Evolutionary conservation across 2,329 filamentous ascomycete species (phyloP), one percentile per base, ranked within the genome.

Genomic region (Nigrospora osmanthi): DNA sequence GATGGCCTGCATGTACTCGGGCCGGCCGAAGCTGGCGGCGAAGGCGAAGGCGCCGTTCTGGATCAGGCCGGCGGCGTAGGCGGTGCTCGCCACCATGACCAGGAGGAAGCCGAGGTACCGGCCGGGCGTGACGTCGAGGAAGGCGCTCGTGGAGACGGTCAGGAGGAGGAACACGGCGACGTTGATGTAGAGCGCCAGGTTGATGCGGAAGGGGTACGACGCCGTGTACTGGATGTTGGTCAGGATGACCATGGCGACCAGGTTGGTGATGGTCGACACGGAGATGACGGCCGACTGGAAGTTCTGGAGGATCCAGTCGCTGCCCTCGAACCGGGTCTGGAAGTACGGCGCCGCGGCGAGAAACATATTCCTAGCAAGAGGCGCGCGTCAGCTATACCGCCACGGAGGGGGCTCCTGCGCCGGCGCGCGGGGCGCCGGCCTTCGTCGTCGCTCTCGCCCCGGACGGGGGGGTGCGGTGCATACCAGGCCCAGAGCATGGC

Each of bases 401-500:
- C 23, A 7, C 23, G 7, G 19, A 6, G n/a, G n/a, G 7, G 19
- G 19, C 19, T 10, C 23, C 35, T 36, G 14, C n/a, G n/a, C 35
- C 35, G 35, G 17, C 35, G 35, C n/a, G n/a, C n/a, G n/a, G 13
- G 35, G 35, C 7, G 23, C 23, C 23, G 23, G 7, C 19, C 19
- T 23, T 28, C 15, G 7, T 35, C 13, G 13, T 35, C 34, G 35
- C 11, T 6, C 10, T 41, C n/a, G 39, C 19, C 31, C 15, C 11
- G 31, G 10, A 9, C n/a, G 14, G n/a, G 7, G 5, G 23, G 23
- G 19, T 16, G 15, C 28, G 19, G 47, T 40, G 57, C 78, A 54
- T 78, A 94, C 91, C 91, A 97, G 45, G 91, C 89, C 91, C 91
- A 97, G 38, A 97, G 75, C 93, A 97, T 97, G 43, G 90, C 87